A percentile compares a stretch with the other conserved stretches of the same genome.
phyloP scores from a whole-genome alignment of 768 basidiomycete species.

The Hydnomerulius pinastri region DNA sequence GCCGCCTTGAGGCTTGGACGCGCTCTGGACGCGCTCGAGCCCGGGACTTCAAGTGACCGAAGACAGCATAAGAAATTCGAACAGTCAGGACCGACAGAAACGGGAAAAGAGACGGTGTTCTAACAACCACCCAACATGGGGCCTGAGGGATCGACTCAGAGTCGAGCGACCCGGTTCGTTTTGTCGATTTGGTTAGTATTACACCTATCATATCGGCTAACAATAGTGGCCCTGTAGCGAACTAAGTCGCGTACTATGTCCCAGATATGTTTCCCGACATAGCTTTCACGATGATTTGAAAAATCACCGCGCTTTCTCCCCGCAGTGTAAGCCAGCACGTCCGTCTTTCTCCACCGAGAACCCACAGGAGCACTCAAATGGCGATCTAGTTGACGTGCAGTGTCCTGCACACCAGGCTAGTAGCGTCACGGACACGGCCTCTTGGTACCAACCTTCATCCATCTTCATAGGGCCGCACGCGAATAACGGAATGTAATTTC shows the following conservation, averaged over 20 bases:
- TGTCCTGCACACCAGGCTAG: background rate
- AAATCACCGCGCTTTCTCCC: background rate
- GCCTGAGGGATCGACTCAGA: too few species aligned
- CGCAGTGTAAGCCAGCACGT: background rate
- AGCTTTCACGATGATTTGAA: background rate
- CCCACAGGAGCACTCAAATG: conserved; percentile 2
- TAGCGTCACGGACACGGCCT: conserved; percentile 3
- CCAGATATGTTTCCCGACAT: background rate
- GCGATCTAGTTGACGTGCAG: background rate
- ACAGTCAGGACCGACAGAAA: too few species aligned
- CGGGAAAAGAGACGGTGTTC: too few species aligned
- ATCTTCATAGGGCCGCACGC: conserved; percentile 12
- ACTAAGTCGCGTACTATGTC: too few species aligned
- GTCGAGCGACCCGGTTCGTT: background rate
- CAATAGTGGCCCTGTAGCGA: background rate
- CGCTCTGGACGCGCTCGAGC: too few species aligned
- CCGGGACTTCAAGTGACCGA: too few species aligned
- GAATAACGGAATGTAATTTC: conserved; percentile 4
- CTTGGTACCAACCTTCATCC: background rate
- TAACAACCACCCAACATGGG: too few species aligned
- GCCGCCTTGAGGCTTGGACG: too few species aligned
- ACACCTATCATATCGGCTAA: background rate
- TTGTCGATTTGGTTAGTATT: background rate
- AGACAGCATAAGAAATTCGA: too few species aligned
- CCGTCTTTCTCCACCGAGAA: conserved; percentile 6